Evolutionary conservation across 2,329 filamentous ascomycete species (phyloP).

Genomic region (Trematosphaeria pertusa): DNA sequence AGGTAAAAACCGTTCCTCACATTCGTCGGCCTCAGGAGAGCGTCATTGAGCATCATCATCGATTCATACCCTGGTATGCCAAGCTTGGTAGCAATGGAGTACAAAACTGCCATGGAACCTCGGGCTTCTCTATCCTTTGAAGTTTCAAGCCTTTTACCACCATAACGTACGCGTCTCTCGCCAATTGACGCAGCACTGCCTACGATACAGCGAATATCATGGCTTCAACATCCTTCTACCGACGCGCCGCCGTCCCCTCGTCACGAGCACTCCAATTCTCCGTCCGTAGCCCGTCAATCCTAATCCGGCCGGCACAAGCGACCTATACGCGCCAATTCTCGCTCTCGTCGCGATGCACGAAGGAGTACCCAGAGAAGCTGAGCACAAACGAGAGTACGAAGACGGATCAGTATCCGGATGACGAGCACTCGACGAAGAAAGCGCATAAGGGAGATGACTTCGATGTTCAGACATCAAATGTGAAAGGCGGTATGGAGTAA

Average conservation of each 20-base stretch:
- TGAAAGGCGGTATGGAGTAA: slow-evolving; percentile 42
- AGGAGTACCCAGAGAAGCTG: slow-evolving; percentile 23
- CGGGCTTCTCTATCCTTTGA: too few species aligned
- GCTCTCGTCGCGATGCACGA: slow-evolving; percentile 20
- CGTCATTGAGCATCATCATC: slow-evolving; percentile 12
- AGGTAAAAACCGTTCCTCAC: too few species aligned
- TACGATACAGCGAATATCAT: too few species aligned
- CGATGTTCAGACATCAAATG: slow-evolving; percentile 44
- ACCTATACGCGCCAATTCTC: slow-evolving; percentile 23
- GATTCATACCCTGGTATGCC: slow-evolving; percentile 9
- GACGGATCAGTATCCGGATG: slow-evolving; percentile 32
- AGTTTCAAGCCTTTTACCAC: too few species aligned
- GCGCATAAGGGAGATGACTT: slow-evolving; percentile 42
- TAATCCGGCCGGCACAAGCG: slow-evolving; percentile 15
- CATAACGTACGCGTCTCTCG: too few species aligned
- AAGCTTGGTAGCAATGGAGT: too few species aligned
- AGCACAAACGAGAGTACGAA: slow-evolving; percentile 32
- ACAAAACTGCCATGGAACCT: too few species aligned
- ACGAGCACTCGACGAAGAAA: slow-evolving; percentile 34
- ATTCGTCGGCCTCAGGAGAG: too few species aligned
- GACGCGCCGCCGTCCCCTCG: slow-evolving; percentile 24
- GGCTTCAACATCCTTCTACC: slow-evolving; percentile 46
- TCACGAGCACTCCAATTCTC: neutral
- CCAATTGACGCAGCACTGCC: neutral
- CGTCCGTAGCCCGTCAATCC: slow-evolving; percentile 1